Base-by-base conservation (phyloP, 2,329 filamentous ascomycete genomes). In the Colletotrichum brevisporum region DNA sequence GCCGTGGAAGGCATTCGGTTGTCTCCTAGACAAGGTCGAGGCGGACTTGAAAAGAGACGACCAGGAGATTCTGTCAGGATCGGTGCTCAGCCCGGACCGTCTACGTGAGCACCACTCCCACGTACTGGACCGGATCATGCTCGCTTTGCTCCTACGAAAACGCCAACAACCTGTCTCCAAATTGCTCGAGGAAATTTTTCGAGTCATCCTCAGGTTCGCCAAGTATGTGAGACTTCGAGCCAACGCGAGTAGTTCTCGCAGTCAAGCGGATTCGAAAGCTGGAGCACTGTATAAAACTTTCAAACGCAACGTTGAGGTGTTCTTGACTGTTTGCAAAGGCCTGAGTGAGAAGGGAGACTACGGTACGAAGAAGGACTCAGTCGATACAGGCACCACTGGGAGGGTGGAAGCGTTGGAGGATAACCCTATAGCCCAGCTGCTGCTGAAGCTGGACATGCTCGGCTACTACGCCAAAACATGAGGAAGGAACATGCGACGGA, bases 161-260 rank as follows among this genome's bases (percentile, higher is more conserved):
- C 85, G 92, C 43, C 94, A 97, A 77, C 85, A 89, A 67, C 91
- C 93, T 1, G 88, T 94, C 0, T 83, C 94, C 71, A 88, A 87
- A 47, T 81, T 97, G 0, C 81, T 97, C 0, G 92, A 97, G 70
- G 91, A 92, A 18, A 92, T 95, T 2, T 95, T 97, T 71, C 83
- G 84, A 1, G 79, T 89, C 0, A 87, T 97, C n/a, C 82, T 97
- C 12, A 82, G 85, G 13, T 96, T 96, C 75, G 89, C 91, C n/a
- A 87, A 85, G 73, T 76, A 79, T 45, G 78, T 81, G 18, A 80
- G 83, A 72, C 74, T 81, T n/a, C 81, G 81, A 71, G 78, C 79
- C 16, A 71, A 82, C 13, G 79, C 82, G 51, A 72, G 81, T 73
- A 73, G 75, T 71, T 70, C 73, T 71, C 67, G 78, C 31, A 69